phyloP scores from a whole-genome alignment of 116 monocot species.

The Zostera marina region DNA sequence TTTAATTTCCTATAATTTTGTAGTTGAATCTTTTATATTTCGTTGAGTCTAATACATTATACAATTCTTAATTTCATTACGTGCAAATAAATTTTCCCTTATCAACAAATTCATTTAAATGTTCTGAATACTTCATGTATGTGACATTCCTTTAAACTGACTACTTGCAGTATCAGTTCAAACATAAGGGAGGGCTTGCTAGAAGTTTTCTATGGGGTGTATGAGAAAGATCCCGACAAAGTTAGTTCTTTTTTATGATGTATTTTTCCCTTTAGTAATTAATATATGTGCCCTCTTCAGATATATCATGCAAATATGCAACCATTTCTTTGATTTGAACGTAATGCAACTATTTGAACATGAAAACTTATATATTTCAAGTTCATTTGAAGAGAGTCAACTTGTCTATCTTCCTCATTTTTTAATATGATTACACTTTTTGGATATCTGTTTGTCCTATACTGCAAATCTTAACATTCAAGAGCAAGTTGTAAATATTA shows the following conservation, averaged over 20 bases:
- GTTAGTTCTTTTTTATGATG: slow-evolving; percentile 18
- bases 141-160: slow-evolving; percentile 1
- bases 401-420: not conserved
- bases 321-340: not conserved
- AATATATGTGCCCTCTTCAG: not conserved
- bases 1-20: too few species aligned
- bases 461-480: not conserved
- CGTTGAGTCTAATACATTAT: too few species aligned
- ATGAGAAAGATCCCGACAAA: slow-evolving; percentile 94
- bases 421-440: not conserved
- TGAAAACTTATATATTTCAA: too few species aligned
- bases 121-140: not conserved
- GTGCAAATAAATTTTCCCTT: too few species aligned
- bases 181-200: slow-evolving; percentile 97
- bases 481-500: not conserved
- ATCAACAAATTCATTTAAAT: not conserved
- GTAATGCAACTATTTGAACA: too few species aligned
- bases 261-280: not conserved
- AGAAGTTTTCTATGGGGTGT: slow-evolving; percentile 95
- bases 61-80: too few species aligned
- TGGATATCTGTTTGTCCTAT: not conserved
- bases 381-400: not conserved
- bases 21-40: too few species aligned
- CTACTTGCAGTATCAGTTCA: slow-evolving; percentile 73
- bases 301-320: not conserved